Evolutionary conservation across 345 rosid species (phyloP).

Genomic region (Alliaria petiolata): DNA sequence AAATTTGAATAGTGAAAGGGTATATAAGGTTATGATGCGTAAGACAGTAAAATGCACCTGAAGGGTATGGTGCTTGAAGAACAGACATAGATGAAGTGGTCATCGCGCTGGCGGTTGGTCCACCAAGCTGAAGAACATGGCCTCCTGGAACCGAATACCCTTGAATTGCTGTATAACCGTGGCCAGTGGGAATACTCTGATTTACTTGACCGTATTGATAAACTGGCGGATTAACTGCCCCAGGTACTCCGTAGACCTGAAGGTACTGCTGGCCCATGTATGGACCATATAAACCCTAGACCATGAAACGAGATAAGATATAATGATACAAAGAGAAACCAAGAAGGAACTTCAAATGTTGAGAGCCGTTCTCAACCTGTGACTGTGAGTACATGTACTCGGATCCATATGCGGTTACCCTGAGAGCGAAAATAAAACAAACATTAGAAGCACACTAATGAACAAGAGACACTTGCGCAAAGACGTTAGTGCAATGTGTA

Average conservation of each 20-base stretch:
- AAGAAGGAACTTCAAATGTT: not conserved
- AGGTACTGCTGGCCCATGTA: constrained; percentile 77
- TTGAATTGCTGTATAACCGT: constrained; percentile 59
- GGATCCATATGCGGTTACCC: constrained; percentile 75
- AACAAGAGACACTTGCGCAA: not conserved
- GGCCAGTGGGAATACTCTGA: constrained; percentile 62
- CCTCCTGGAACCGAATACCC: constrained; percentile 81
- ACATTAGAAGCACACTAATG: not conserved
- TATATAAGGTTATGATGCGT: not conserved
- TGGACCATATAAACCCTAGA: constrained; percentile 66
- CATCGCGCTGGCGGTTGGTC: constrained; percentile 50
- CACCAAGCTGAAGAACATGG: constrained; percentile 73
- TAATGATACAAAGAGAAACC: not conserved
- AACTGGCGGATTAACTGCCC: constrained; percentile 52
- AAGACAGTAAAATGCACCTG: constrained; percentile 41
- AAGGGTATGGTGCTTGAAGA: constrained; percentile 68
- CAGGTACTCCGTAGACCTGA: constrained; percentile 76
- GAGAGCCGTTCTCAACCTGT: constrained; percentile 47
- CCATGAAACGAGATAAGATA: not conserved
- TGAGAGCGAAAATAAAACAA: constrained; percentile 27
- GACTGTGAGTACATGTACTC: constrained; percentile 66
- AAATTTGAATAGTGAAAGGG: not conserved
- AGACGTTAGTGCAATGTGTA: not conserved
- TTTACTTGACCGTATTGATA: constrained; percentile 67
- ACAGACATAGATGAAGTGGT: constrained; percentile 67